Conservation (phyloP, 2,329 filamentous ascomycete genomes). For the Hymenoscyphus fructigenus region DNA sequence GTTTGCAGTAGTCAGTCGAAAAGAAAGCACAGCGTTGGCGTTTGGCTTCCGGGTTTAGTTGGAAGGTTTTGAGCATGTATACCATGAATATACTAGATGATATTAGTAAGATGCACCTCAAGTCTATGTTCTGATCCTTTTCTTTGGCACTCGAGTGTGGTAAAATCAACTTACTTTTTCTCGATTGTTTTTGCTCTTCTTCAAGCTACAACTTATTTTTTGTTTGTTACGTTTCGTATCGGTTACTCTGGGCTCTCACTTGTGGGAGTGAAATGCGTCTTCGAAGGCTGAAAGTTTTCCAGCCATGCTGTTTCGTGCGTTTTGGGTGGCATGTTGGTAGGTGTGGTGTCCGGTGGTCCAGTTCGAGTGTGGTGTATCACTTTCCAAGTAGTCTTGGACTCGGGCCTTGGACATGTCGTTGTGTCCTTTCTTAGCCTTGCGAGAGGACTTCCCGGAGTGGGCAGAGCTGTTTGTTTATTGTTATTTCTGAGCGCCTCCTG, state of each 20-base stretch:
- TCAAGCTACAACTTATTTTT: not conserved
- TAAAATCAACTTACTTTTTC: not conserved
- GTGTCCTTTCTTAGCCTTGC: not conserved
- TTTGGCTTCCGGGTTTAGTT: conserved; percentile 5
- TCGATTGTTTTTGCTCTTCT: not conserved
- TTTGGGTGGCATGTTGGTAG: not conserved
- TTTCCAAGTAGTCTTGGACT: not conserved
- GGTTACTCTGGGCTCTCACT: not conserved
- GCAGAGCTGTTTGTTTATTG: not conserved
- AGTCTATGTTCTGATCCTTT: not conserved
- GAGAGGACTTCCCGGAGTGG: not conserved
- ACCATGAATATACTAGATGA: not conserved
- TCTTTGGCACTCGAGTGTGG: conserved; percentile 1
- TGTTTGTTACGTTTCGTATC: not conserved
- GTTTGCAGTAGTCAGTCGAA: not conserved
- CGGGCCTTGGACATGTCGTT: not conserved
- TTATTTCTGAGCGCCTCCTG: not conserved
- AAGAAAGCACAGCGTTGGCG: conserved; percentile 21
- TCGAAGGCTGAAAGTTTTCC: not conserved
- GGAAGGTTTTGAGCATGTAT: not conserved
- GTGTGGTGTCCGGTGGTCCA: not conserved
- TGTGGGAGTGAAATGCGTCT: not conserved
- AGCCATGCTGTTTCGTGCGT: not conserved
- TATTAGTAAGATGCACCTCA: not conserved
- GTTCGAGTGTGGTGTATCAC: not conserved